Evolutionary conservation across 352 stramenopile genomes (phyloP), one percentile per base, ranked within the genome.

Genomic region (Phytophthora citrophthora): DNA sequence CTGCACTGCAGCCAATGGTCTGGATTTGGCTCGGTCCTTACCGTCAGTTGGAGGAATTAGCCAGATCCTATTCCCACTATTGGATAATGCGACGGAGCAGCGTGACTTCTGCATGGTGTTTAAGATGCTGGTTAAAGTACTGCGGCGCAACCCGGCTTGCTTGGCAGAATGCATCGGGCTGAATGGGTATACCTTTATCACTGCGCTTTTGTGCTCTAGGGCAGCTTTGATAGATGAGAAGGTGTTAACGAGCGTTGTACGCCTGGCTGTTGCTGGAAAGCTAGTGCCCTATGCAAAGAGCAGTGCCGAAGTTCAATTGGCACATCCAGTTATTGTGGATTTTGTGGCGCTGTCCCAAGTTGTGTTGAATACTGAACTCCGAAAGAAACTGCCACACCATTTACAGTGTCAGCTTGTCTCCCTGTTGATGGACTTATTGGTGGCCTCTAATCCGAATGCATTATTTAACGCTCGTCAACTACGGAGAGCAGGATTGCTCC

Each of bases 401-500:
- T 58, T 86, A 5, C 82, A 93, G 53, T 75, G 83, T 11, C 75
- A 87, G 20, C 47, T 94, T 1, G 55, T 94, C 16, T 31, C 60
- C 7, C 61, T 78, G 5, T 68, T 94, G 4, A 69, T 79, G 38
- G 59, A 75, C n/a, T 62, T 82, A 3, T 48, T 94, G 6, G 68
- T 79, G 10, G 16, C 54, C 0, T 57, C 62, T 5, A 94, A 94
- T 50, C 79, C 82, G 2, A 94, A 94, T 31, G 71, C 83, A 9
- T 59, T 94, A 11, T 94, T 94, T 52, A 94, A 94, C 51, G 82
- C 75, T 1, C 76, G 86, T 2, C 86, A 93, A 44, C 31, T 94
- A 32, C 80, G 86, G 12, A 72, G 85, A 44, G 61, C 73, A 4
- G 69, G 72, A 1, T 44, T 94, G 2, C 18, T 91, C 1, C 62